Evolutionary conservation across 441 rosid genomes (phyloP).

Genomic region (Syzygium malaccense): DNA sequence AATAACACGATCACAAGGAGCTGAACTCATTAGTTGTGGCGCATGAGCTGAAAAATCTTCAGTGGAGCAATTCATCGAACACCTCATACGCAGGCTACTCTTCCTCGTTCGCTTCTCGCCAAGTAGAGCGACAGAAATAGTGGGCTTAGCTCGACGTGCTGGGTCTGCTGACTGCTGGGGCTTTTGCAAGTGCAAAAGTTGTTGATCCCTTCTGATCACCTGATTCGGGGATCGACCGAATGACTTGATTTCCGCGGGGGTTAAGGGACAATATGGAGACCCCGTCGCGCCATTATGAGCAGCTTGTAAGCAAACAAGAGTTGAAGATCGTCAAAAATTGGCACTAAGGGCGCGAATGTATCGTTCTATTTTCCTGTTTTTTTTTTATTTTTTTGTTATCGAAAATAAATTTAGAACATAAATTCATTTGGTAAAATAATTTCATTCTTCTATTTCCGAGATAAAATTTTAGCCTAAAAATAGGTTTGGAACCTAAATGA

Average conservation of each 20-base stretch:
- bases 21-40: background rate
- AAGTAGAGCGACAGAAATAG: background rate
- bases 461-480: no score
- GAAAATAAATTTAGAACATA: no score
- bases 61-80: conserved; percentile 40
- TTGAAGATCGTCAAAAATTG: background rate
- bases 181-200: background rate
- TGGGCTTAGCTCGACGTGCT: background rate
- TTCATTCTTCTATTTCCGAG: no score
- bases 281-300: background rate
- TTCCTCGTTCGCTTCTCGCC: background rate
- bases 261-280: background rate
- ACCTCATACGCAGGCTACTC: conserved; percentile 14
- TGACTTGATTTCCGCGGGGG: background rate
- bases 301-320: background rate
- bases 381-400: no score
- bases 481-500: no score
- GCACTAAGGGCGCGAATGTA: no score
- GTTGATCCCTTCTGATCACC: background rate
- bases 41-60: background rate
- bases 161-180: background rate
- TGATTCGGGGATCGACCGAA: background rate
- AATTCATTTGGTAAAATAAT: no score
- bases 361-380: no score
- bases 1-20: background rate